Conservation (phyloP, 2,329 filamentous ascomycete species). For the Penicillium sp. region DNA sequence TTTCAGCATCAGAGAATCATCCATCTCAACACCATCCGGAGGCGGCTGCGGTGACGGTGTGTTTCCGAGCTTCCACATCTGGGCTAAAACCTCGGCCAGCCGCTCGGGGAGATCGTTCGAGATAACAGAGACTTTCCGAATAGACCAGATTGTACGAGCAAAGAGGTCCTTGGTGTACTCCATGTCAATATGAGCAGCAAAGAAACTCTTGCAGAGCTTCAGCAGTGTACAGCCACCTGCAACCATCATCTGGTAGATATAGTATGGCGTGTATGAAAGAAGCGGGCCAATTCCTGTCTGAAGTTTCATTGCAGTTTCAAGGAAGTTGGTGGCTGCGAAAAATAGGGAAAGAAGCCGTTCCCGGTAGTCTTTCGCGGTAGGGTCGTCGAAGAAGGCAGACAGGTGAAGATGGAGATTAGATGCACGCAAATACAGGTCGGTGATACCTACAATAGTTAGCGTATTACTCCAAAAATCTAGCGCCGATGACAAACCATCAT, state of each 20-base stretch:
- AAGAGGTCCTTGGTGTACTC: conserved; percentile 63
- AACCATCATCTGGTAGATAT: conserved; percentile 71
- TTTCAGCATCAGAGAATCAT: conserved; percentile 62
- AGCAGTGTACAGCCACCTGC: conserved; percentile 67
- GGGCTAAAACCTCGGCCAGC: conserved; percentile 67
- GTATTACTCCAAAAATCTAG: background rate
- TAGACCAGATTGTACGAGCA: conserved; percentile 61
- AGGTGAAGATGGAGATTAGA: conserved; percentile 54
- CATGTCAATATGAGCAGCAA: conserved; percentile 61
- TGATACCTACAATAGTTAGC: conserved; percentile 42
- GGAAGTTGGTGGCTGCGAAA: conserved; percentile 51
- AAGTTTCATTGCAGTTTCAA: conserved; percentile 52
- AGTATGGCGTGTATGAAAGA: conserved; percentile 61
- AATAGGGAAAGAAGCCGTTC: conserved; percentile 52
- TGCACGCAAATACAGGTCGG: conserved; percentile 53
- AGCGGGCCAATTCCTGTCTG: conserved; percentile 52
- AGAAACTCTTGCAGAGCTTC: conserved; percentile 70
- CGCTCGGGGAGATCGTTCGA: conserved; percentile 68
- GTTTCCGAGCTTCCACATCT: conserved; percentile 64
- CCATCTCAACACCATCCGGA: conserved; percentile 37
- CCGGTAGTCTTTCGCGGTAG: conserved; percentile 51
- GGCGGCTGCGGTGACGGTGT: conserved; percentile 34
- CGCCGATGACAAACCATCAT: conserved; percentile 41
- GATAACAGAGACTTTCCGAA: conserved; percentile 64
- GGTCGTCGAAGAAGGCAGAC: conserved; percentile 56